Conservation (phyloP, 2,329 filamentous ascomycete species). For the Domatiomyces globalis region DNA sequence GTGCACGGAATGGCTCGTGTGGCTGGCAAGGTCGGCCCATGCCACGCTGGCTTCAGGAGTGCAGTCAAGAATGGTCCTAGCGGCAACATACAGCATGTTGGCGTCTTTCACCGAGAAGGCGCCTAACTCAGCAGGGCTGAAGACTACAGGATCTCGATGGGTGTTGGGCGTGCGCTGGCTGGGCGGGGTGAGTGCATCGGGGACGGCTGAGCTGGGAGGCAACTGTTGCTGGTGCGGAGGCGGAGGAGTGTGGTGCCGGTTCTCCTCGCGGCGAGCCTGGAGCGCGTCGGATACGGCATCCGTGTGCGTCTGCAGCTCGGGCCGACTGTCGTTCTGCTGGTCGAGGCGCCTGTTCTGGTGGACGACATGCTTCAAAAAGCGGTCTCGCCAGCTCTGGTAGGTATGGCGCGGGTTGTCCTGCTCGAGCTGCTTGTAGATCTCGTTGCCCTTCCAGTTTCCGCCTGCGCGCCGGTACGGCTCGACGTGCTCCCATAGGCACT, state of each 20-base stretch:
- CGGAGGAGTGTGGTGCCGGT: neutral
- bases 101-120: neutral
- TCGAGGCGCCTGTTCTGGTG: slow-evolving; percentile 7
- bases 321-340: neutral
- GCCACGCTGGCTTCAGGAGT: slow-evolving; percentile 10
- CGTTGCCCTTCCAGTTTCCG: slow-evolving; percentile 26
- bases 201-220: neutral
- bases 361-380: slow-evolving; percentile 29
- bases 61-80: neutral
- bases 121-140: neutral
- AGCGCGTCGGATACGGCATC: neutral
- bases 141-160: neutral
- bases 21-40: slow-evolving; percentile 18
- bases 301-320: no score
- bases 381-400: slow-evolving; percentile 36
- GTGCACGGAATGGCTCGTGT: slow-evolving; percentile 5
- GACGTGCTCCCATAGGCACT: slow-evolving; percentile 32
- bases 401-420: slow-evolving; percentile 28
- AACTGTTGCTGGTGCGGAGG: neutral
- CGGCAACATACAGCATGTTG: neutral
- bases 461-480: slow-evolving; percentile 23
- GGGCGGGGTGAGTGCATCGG: neutral
- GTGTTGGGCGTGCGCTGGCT: neutral
- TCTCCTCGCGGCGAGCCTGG: neutral
- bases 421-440: slow-evolving; percentile 33